Conservation (phyloP, 2,329 filamentous ascomycete species). For the Coniochaeta prunicola region DNA sequence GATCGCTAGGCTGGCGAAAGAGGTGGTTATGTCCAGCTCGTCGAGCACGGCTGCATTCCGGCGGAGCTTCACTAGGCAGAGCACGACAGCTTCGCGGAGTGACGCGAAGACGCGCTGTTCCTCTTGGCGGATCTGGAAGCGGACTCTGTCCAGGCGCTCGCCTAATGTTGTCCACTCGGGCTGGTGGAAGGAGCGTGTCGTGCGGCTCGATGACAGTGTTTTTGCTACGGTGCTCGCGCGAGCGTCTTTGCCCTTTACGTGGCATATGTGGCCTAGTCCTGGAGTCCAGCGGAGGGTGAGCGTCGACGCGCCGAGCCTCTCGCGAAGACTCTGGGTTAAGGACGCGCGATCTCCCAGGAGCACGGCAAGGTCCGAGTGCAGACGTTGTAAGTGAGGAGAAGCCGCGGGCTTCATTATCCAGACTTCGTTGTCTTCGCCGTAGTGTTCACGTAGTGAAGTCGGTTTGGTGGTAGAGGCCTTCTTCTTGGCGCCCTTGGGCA, state of each 20-base stretch:
- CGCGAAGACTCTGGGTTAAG: conserved; percentile 55
- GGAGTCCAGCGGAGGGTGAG: conserved; percentile 82
- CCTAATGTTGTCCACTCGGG: conserved; percentile 81
- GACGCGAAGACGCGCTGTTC: conserved; percentile 73
- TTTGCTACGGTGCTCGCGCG: conserved; percentile 28
- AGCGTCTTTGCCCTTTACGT: conserved; percentile 76
- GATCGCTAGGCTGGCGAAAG: conserved; percentile 71
- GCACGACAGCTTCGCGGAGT: conserved; percentile 69
- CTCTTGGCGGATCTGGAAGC: conserved; percentile 71
- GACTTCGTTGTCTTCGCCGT: conserved; percentile 50
- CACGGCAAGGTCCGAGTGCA: conserved; percentile 61
- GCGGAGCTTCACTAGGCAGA: conserved; percentile 76
- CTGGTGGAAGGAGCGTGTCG: conserved; percentile 77
- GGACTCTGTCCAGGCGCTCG: conserved; percentile 68
- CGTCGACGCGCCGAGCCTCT: conserved; percentile 52
- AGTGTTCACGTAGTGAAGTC: conserved; percentile 45
- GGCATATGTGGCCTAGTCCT: conserved; percentile 80
- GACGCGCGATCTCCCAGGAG: conserved; percentile 52
- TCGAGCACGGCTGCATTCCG: conserved; percentile 88
- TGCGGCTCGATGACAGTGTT: conserved; percentile 73
- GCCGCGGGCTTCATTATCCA: conserved; percentile 65
- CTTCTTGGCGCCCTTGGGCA: conserved; percentile 37
- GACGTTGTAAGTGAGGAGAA: conserved; percentile 53
- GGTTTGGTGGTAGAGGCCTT: conserved; percentile 7
- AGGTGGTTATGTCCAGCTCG: conserved; percentile 83